A percentile compares a stretch with the other conserved stretches of the same genome.
phyloP scores from a whole-genome alignment of 2,329 filamentous ascomycete genomes.

The Cladosporium sp. region DNA sequence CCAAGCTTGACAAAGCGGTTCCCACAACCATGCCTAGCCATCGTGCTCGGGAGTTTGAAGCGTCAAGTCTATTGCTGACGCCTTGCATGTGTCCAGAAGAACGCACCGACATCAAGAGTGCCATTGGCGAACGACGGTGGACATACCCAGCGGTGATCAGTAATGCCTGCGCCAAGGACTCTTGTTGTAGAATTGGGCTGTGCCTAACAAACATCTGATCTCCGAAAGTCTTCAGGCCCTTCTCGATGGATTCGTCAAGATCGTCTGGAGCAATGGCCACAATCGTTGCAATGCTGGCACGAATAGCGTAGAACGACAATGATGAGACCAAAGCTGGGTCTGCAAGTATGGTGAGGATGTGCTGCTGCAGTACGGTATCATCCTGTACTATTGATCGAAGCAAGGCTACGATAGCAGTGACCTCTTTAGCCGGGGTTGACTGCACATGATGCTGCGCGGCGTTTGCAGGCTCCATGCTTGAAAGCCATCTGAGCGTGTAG shows the following conservation, averaged over 20 bases:
- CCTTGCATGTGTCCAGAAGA: conserved; percentile 72
- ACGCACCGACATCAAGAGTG: conserved; percentile 67
- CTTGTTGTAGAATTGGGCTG: conserved; percentile 80
- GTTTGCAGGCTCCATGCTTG: conserved; percentile 11
- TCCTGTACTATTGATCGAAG: background rate
- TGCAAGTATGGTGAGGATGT: conserved; percentile 22
- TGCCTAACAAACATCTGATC: conserved; percentile 87
- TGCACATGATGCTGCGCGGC: background rate
- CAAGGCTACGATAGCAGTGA: conserved; percentile 20
- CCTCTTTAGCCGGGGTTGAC: background rate
- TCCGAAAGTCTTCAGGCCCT: conserved; percentile 71
- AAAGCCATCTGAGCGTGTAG: conserved; percentile 35
- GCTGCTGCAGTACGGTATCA: background rate
- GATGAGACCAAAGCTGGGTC: conserved; percentile 27
- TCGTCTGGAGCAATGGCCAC: conserved; percentile 25
- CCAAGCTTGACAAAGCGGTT: conserved; percentile 66
- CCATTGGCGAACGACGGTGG: conserved; percentile 63
- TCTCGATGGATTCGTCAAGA: conserved; percentile 63
- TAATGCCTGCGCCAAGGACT: conserved; percentile 79
- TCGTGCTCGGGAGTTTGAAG: conserved; percentile 71
- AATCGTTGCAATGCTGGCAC: conserved; percentile 32
- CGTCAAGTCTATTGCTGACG: conserved; percentile 80
- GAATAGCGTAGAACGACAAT: conserved; percentile 27
- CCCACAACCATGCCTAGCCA: conserved; percentile 89
- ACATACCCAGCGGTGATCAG: conserved; percentile 77